Evolutionary conservation across 305 asterid genomes (phyloP).

Genomic region (Fraxinus velutina): DNA sequence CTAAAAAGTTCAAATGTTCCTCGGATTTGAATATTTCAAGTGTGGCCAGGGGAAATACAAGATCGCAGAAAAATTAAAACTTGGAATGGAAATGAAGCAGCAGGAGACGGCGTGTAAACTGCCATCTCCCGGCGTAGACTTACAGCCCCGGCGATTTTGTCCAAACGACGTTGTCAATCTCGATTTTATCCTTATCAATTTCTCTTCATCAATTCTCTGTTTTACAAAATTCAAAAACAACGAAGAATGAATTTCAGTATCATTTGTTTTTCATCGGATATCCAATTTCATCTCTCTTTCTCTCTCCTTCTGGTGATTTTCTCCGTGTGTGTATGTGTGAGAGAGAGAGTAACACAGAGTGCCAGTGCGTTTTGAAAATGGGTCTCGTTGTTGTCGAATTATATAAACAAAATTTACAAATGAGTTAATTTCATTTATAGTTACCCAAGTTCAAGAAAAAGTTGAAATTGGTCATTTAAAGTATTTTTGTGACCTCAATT

Average conservation of each 20-base stretch:
- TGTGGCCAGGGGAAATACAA: constrained; percentile 33
- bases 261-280: constrained; percentile 21
- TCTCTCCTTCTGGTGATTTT: not conserved
- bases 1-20: constrained; percentile 7
- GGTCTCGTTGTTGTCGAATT: not conserved
- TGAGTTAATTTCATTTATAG: not conserved
- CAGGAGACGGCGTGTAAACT: constrained; percentile 33
- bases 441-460: not conserved
- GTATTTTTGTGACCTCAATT: not conserved
- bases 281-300: constrained; percentile 2
- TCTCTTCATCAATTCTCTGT: not conserved
- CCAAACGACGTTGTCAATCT: constrained; percentile 23
- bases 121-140: constrained; percentile 52
- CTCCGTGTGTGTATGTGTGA: constrained; percentile 2
- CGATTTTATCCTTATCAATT: constrained; percentile 1
- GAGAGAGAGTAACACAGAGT: constrained; percentile 30
- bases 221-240: not conserved
- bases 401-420: not conserved
- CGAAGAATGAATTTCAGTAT: constrained; percentile 4
- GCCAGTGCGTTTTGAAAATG: constrained; percentile 22
- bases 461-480: not conserved
- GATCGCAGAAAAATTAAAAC: constrained; percentile 28
- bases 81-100: constrained; percentile 10
- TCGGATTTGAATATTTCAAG: constrained; percentile 22
- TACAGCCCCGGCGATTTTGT: constrained; percentile 34